Base-by-base conservation (phyloP, 495 filamentous ascomycete genomes). In the Penicillium dipodomyicola region DNA sequence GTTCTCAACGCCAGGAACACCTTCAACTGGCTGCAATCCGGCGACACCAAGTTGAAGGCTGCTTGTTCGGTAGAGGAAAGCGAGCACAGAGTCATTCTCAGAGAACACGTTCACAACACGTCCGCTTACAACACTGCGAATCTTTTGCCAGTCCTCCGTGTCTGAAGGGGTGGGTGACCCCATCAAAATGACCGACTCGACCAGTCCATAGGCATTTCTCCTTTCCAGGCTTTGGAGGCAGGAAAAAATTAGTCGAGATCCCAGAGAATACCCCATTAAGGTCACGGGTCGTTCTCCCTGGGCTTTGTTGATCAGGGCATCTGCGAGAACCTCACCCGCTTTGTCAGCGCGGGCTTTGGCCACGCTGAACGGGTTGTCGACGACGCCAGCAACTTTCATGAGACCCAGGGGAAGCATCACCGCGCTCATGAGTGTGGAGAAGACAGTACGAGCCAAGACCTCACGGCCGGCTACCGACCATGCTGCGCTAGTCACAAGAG, bases 281-380 rank as follows among this genome's bases (percentile, higher is more conserved):
- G 87, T 94, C 3, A 97, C 88, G 0, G 93, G 86, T 20, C 94
- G 82, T 69, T 96, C 91, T 14, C 94, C 94, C 63, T 95, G 92
- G 1, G 86, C 86, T 61, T 87, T 91, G 72, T 88, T 92, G 59
- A 94, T 89, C 48, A 98, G 72, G 14, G 91, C 86, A 67, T 98
- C 92, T 4, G 93, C 92, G 0, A 98, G 82, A 12, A 91, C 84
- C 33, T 82, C 73, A 1, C 94, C 94, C 1, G 90, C 88, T 72
- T 97, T 97, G 63, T 97, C 92, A 20, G 89, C 85, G 47, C 91
- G 82, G 29, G 84, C 77, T 68, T 89, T 92, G 10, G 87, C 90
- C 32, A 94, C 80, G 52, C 80, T 89, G 80, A 96, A 98, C 0
- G 90, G 90, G 69, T 96, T 96, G 63, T 97, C 94, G 30, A 96